Evolutionary conservation across 2,329 filamentous ascomycete genomes (phyloP).

Genomic region (Botrytis sinoallii): DNA sequence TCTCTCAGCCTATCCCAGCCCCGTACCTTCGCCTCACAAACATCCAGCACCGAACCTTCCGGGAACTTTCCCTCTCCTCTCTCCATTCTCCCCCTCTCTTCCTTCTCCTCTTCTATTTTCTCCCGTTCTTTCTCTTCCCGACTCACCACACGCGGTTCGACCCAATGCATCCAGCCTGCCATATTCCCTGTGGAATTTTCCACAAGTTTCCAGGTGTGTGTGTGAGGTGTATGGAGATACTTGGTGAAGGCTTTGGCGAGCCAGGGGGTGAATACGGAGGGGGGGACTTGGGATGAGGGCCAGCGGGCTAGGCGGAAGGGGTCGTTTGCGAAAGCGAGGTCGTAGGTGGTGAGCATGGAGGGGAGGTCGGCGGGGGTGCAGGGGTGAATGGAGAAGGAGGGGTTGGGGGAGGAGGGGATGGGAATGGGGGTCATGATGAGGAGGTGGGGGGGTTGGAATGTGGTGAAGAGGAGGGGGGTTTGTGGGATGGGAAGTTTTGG

Average conservation of each 20-base stretch:
- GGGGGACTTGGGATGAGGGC: slow-evolving; percentile 18
- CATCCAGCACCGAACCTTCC: slow-evolving; percentile 35
- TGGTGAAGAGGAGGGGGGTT: neutral
- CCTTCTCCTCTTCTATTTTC: neutral
- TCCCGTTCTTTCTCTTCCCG: neutral
- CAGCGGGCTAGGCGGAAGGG: slow-evolving; percentile 35
- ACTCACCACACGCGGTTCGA: slow-evolving; percentile 16
- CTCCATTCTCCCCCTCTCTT: neutral
- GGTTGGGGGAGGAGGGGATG: neutral
- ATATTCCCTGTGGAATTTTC: slow-evolving; percentile 34
- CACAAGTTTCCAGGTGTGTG: slow-evolving; percentile 39
- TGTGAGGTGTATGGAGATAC: slow-evolving; percentile 34
- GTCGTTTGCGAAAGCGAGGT: slow-evolving; percentile 31
- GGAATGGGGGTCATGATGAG: neutral
- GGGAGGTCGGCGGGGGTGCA: slow-evolving; percentile 36
- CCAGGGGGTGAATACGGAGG: slow-evolving; percentile 32
- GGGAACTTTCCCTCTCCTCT: slow-evolving; percentile 31
- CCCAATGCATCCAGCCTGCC: slow-evolving; percentile 36
- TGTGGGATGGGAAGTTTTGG: neutral
- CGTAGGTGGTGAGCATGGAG: slow-evolving; percentile 36
- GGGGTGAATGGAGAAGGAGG: slow-evolving; percentile 23
- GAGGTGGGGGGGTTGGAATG: neutral
- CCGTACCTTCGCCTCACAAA: slow-evolving; percentile 36
- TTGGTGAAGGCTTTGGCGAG: slow-evolving; percentile 32
- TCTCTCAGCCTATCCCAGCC: slow-evolving; percentile 31